These are phyloP conservation scores for Cercophora sp. DNA, from an alignment of 495 filamentous ascomycete genomes.

Conservation along the genomic window DNA sequence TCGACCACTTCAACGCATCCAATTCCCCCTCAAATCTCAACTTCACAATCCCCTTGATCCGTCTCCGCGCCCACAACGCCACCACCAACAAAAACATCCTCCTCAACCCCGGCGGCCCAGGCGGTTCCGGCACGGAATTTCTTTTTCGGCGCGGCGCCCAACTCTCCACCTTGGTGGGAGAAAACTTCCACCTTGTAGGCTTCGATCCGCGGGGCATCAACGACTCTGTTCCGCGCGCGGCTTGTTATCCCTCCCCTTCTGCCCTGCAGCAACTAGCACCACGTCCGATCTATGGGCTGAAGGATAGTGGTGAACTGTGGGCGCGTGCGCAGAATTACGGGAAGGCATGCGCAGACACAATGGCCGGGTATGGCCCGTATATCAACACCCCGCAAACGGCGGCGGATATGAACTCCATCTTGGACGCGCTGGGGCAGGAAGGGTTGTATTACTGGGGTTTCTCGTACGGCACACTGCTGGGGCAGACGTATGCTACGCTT, in stretches of 20 bases:
- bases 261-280: slow-evolving; percentile 23
- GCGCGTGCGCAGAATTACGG: slow-evolving; percentile 36
- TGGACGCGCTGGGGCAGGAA: slow-evolving; percentile 40
- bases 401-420: slow-evolving; percentile 48
- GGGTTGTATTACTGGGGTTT: slow-evolving; percentile 59
- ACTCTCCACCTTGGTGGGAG: slow-evolving; percentile 37
- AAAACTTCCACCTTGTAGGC: slow-evolving; percentile 40
- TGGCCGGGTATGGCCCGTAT: slow-evolving; percentile 38
- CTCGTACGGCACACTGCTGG: slow-evolving; percentile 60
- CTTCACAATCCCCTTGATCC: slow-evolving; percentile 42
- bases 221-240: slow-evolving; percentile 31
- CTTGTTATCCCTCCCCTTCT: slow-evolving; percentile 33
- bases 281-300: slow-evolving; percentile 22
- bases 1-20: slow-evolving; percentile 42
- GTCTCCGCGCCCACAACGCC: slow-evolving; percentile 34
- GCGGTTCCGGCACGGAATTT: slow-evolving; percentile 35
- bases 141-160: slow-evolving; percentile 30
- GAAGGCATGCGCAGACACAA: slow-evolving; percentile 38
- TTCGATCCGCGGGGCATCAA: slow-evolving; percentile 48
- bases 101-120: slow-evolving; percentile 46
- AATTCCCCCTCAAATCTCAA: slow-evolving; percentile 22
- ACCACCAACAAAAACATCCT: slow-evolving; percentile 43
- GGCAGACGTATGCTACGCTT: slow-evolving; percentile 49
- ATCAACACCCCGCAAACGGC: slow-evolving; percentile 48
- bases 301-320: slow-evolving; percentile 39